Evolutionary conservation across 345 rosid species (phyloP).

Genomic region (Eucalyptus cloeziana): DNA sequence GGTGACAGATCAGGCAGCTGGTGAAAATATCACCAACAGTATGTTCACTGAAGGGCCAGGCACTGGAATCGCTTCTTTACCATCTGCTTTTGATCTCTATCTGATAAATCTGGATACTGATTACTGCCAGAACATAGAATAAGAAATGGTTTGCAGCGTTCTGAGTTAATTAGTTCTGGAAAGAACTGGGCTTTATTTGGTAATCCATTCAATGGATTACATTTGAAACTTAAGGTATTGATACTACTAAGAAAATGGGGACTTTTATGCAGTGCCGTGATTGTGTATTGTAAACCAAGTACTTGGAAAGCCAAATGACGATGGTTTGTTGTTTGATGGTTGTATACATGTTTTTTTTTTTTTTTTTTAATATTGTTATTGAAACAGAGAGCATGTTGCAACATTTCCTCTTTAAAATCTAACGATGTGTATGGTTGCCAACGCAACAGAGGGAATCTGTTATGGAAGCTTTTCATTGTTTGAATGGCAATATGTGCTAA

Average conservation of each 20-base stretch:
- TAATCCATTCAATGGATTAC: background rate
- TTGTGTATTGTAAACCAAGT: background rate
- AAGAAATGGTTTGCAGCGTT: background rate
- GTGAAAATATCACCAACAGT: background rate
- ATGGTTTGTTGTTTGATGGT: background rate
- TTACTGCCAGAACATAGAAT: background rate
- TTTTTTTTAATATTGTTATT: background rate
- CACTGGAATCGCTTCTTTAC: background rate
- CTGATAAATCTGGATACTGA: background rate
- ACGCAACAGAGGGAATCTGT: background rate
- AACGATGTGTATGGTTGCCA: background rate
- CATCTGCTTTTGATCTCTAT: slow-evolving; percentile 10
- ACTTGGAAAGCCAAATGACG: background rate
- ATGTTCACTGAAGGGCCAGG: slow-evolving; percentile 1
- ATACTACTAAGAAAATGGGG: accelerated
- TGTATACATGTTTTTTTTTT: background rate
- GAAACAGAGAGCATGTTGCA: background rate
- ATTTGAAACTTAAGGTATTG: background rate
- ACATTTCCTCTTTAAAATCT: background rate
- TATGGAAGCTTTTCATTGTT: background rate
- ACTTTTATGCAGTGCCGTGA: background rate
- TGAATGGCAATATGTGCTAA: background rate
- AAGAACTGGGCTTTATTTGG: background rate
- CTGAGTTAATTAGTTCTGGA: background rate
- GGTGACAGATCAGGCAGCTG: background rate